phyloP scores from a whole-genome alignment of 768 basidiomycete species.

The Hericium rajendrae region DNA sequence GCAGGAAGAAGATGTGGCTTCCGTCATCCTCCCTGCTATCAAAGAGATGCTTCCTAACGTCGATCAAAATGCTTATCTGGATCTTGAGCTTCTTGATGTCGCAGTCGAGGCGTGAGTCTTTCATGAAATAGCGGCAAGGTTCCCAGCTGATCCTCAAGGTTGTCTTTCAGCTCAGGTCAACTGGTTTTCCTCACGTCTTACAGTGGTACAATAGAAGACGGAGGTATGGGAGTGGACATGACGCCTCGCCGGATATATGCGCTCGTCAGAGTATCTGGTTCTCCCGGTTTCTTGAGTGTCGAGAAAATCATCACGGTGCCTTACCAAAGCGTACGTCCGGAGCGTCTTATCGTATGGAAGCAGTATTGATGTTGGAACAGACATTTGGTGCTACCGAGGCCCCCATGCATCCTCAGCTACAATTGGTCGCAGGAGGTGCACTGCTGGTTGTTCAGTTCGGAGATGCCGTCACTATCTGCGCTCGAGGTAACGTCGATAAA shows the following conservation, averaged over 20 bases:
- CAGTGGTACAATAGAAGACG: slow-evolving; percentile 43
- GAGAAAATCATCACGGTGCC: slow-evolving; percentile 50
- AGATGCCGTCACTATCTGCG: slow-evolving; percentile 65
- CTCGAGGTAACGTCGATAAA: slow-evolving; percentile 37
- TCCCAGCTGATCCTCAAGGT: background rate
- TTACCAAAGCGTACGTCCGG: slow-evolving; percentile 58
- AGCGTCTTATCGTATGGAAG: background rate
- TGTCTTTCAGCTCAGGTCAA: slow-evolving; percentile 31
- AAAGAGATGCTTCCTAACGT: slow-evolving; percentile 30
- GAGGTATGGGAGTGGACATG: slow-evolving; percentile 29
- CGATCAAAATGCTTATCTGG: slow-evolving; percentile 38
- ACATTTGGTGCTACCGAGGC: slow-evolving; percentile 51
- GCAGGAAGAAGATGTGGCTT: slow-evolving; percentile 46
- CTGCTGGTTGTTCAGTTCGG: slow-evolving; percentile 62
- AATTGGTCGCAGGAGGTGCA: slow-evolving; percentile 48
- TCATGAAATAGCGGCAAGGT: background rate
- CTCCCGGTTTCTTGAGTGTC: slow-evolving; percentile 34
- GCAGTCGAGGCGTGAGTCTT: slow-evolving; percentile 44
- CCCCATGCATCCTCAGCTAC: slow-evolving; percentile 63
- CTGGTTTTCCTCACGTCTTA: slow-evolving; percentile 61
- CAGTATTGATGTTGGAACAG: slow-evolving; percentile 24
- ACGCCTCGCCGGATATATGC: slow-evolving; percentile 56
- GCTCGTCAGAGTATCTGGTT: slow-evolving; percentile 39
- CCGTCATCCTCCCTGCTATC: slow-evolving; percentile 38
- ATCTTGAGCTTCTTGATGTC: slow-evolving; percentile 68